A percentile compares a stretch with the other conserved stretches of the same genome.
Evolutionary conservation across 1,139 yeast species (phyloP).

Genomic region (Diutina ranongensis): DNA sequence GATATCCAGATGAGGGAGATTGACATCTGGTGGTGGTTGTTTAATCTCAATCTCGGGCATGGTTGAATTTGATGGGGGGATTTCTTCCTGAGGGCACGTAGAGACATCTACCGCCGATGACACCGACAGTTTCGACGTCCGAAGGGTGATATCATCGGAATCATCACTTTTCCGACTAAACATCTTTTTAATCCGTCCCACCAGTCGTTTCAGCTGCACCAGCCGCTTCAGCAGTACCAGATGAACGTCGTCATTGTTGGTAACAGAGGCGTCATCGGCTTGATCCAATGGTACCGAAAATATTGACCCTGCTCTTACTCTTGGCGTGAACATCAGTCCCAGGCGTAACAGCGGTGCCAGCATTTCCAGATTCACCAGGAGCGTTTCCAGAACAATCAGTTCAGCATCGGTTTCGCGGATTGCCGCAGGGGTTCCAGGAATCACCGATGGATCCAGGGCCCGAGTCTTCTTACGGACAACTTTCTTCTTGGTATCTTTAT

Average conservation of each 20-base stretch:
- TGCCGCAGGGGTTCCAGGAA: neutral
- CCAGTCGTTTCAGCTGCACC: neutral
- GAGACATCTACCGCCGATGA: too few species aligned
- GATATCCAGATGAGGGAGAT: too few species aligned
- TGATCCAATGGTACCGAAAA: neutral
- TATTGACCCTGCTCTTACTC: neutral
- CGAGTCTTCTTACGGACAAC: neutral
- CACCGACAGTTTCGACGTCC: neutral
- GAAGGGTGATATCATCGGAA: neutral
- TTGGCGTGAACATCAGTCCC: neutral
- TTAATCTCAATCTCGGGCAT: too few species aligned
- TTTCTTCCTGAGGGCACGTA: too few species aligned
- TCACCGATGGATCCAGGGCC: neutral
- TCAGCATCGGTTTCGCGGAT: neutral
- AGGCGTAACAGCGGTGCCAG: neutral
- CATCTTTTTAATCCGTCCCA: neutral
- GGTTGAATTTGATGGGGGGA: too few species aligned
- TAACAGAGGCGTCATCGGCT: neutral
- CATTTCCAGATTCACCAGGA: neutral
- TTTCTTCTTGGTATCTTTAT: constrained; percentile 7
- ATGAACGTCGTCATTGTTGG: neutral
- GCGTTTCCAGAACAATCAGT: neutral
- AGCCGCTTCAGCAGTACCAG: constrained; percentile 3
- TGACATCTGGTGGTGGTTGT: too few species aligned
- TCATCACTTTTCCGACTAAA: neutral